phyloP scores from a whole-genome alignment of 768 basidiomycete species.

The Tubosaeta sp. region DNA sequence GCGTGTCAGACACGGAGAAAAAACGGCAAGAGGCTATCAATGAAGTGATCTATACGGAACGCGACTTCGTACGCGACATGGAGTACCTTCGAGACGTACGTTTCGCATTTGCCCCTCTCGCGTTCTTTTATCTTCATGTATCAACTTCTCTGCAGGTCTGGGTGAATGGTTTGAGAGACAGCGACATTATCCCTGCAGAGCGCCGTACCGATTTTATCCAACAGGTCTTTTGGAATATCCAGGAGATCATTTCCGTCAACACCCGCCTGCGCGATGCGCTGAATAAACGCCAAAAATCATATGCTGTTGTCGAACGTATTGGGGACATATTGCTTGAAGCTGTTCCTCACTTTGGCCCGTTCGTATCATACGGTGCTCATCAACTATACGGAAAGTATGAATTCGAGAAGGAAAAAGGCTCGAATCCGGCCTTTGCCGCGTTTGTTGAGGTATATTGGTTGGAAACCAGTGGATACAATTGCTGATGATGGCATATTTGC shows the following conservation, averaged over 20 bases:
- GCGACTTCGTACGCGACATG: slow-evolving; percentile 97
- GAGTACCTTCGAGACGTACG: slow-evolving; percentile 95
- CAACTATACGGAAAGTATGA: slow-evolving; percentile 98
- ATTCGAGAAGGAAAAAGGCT: slow-evolving; percentile 97
- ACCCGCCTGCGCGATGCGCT: slow-evolving; percentile 88
- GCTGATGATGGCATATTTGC: slow-evolving; percentile 2
- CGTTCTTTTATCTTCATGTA: not conserved
- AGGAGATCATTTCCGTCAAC: slow-evolving; percentile 91
- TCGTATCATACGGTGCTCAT: slow-evolving; percentile 93
- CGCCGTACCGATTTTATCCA: slow-evolving; percentile 81
- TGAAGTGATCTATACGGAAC: slow-evolving; percentile 90
- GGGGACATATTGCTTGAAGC: slow-evolving; percentile 87
- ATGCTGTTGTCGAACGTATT: slow-evolving; percentile 87
- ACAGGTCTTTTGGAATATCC: slow-evolving; percentile 98
- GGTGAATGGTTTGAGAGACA: slow-evolving; percentile 81
- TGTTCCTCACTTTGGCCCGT: slow-evolving; percentile 86
- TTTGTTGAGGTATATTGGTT: slow-evolving; percentile 79
- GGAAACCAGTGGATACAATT: not conserved
- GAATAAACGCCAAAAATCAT: slow-evolving; percentile 92
- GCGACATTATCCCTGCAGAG: slow-evolving; percentile 68
- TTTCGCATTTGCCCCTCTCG: slow-evolving; percentile 2
- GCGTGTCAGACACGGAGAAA: slow-evolving; percentile 90
- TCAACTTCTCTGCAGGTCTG: slow-evolving; percentile 54
- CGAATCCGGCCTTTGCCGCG: slow-evolving; percentile 86
- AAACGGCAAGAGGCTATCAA: slow-evolving; percentile 97